A percentile compares a stretch with the other conserved stretches of the same genome.
These are phyloP conservation scores for Phoma herbarum DNA, from an alignment of 2,329 filamentous ascomycete species.

Conservation along the genomic window DNA sequence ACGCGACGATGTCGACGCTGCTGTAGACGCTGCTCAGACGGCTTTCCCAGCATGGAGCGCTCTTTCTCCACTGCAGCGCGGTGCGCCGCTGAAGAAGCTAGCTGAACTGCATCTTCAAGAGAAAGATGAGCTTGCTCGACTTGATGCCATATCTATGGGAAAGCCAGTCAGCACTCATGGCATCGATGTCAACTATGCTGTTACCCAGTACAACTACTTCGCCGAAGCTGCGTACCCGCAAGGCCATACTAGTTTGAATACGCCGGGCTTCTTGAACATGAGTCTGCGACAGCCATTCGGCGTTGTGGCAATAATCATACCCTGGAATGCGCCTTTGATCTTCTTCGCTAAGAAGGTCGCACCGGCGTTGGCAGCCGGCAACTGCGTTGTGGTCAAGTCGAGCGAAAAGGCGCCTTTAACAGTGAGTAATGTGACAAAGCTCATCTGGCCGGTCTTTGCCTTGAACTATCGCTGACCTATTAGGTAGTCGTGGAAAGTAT, in stretches of 20 bases:
- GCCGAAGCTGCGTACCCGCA: slow-evolving; percentile 77
- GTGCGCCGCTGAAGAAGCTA: slow-evolving; percentile 56
- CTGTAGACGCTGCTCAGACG: slow-evolving; percentile 36
- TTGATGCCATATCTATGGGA: slow-evolving; percentile 84
- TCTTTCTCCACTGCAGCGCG: slow-evolving; percentile 49
- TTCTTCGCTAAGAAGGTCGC: slow-evolving; percentile 42
- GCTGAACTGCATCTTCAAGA: slow-evolving; percentile 43
- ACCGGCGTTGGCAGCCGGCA: slow-evolving; percentile 38
- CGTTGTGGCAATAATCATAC: slow-evolving; percentile 81
- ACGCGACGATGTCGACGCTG: slow-evolving; percentile 36
- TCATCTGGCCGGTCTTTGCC: background rate
- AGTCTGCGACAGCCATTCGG: slow-evolving; percentile 81
- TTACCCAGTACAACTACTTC: slow-evolving; percentile 82
- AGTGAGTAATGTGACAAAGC: slow-evolving; percentile 50
- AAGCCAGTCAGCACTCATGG: slow-evolving; percentile 79
- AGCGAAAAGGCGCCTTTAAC: slow-evolving; percentile 65
- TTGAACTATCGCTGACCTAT: background rate
- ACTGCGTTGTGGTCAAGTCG: slow-evolving; percentile 41
- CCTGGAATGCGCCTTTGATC: slow-evolving; percentile 53
- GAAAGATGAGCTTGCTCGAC: slow-evolving; percentile 80
- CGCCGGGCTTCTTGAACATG: slow-evolving; percentile 62
- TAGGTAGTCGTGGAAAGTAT: slow-evolving; percentile 75
- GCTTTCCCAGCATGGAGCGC: slow-evolving; percentile 46
- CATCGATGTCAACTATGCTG: slow-evolving; percentile 78
- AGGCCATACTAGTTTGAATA: slow-evolving; percentile 75